Evolutionary conservation across 495 filamentous ascomycete species (phyloP).

Genomic region (Aeminium ludgeri): DNA sequence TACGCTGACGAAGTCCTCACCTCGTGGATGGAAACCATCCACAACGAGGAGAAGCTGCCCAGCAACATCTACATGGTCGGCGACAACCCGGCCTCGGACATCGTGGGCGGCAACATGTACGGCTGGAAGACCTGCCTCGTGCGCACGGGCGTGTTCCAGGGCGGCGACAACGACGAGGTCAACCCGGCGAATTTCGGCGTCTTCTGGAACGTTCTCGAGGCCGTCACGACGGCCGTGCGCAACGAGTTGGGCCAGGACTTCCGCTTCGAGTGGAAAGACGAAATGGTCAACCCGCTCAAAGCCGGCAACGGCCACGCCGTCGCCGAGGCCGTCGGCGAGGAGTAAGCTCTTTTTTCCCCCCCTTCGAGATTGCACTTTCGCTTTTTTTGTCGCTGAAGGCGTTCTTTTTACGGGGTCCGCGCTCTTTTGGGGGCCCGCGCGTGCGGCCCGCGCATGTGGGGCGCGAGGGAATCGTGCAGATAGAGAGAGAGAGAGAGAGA

Average conservation of each 20-base stretch:
- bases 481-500: too few species aligned
- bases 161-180: constrained; percentile 25
- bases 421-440: too few species aligned
- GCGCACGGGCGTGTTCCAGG: constrained; percentile 44
- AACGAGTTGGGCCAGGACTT: constrained; percentile 23
- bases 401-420: too few species aligned
- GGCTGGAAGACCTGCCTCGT: constrained; percentile 65
- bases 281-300: constrained; percentile 43
- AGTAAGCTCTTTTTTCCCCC: constrained; percentile 30
- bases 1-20: constrained; percentile 63
- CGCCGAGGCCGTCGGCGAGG: constrained; percentile 31
- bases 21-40: constrained; percentile 60
- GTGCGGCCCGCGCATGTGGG: too few species aligned
- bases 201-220: constrained; percentile 22
- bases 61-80: constrained; percentile 69
- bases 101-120: constrained; percentile 66
- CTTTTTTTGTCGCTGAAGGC: too few species aligned
- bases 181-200: constrained; percentile 25
- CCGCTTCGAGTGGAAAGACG: constrained; percentile 22
- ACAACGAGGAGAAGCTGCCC: constrained; percentile 52
- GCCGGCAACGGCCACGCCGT: constrained; percentile 38
- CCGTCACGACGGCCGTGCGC: constrained; percentile 19
- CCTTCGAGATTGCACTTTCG: too few species aligned
- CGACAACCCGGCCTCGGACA: constrained; percentile 65
- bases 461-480: too few species aligned